Base-by-base conservation (phyloP, 2,329 filamentous ascomycete genomes). In the Pyrenophora seminiperda region DNA sequence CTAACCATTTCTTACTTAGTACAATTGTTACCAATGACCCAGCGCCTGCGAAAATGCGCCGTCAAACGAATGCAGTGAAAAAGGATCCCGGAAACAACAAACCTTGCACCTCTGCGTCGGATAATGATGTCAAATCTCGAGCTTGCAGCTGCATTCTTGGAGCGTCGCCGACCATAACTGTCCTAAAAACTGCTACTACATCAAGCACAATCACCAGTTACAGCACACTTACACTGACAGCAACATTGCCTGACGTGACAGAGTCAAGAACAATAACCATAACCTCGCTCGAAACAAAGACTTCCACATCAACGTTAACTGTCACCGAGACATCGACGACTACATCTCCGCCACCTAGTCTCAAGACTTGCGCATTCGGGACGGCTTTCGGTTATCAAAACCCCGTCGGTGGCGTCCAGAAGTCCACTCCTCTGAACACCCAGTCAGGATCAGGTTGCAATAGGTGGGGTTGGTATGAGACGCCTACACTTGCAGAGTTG, bases 391-490 rank as follows among this genome's bases (percentile, higher is more conserved):
- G 33, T 36, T 36, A 36, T 19, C 17, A 20, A 19, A 20, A 36
- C n/a, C 9, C 33, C 33, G 15, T 20, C 33, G 17, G 9, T 20
- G 17, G 11, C 33, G 33, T 36, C 17, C 33, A 36, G 17, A 36
- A 36, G 33, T 36, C 33, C 33, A 17, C 20, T 13, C 5, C 33
- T 36, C 17, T 36, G 7, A 6, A 36, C 33, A 36, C 33, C 14
- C 33, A 36, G 33, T 20, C 17, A 36, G 33, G 17, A 20, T 19
- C 17, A 20, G 17, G 17, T 20, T 36, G 33, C 33, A 20, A 36
- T 36, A 36, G 33, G 17, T 36, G 33, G 33, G 33, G 33, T 36
- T 36, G 33, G 33, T 36, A 36, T 36, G 33, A 20, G 17, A 36
- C 33, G 33, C 33, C 33, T 36, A 20, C 33, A 19, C 17, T 36